These are phyloP conservation scores for Spatholobus suberectus DNA, from an alignment of 306 rosid species.

Conservation along the genomic window DNA sequence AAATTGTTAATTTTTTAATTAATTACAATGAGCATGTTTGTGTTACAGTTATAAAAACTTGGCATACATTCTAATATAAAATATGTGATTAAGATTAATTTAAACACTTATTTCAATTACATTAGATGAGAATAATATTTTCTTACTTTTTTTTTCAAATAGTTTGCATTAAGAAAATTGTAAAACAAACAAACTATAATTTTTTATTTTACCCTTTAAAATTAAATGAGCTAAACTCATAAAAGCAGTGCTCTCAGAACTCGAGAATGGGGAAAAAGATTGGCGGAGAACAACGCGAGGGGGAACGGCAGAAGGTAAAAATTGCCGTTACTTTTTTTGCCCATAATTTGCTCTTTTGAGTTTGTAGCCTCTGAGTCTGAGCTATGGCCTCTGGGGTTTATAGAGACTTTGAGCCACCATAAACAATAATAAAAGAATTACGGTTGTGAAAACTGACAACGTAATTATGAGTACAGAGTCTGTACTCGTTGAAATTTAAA, in stretches of 20 bases:
- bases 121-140: too few relatives aligned
- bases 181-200: too few relatives aligned
- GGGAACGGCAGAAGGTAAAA: background rate
- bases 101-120: too few relatives aligned
- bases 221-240: background rate
- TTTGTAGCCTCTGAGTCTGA: too few relatives aligned
- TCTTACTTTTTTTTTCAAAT: background rate
- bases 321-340: background rate
- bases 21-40: too few relatives aligned
- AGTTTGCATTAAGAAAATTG: background rate
- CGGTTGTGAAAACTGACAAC: slow-evolving; percentile 2
- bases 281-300: background rate
- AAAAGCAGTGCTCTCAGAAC: background rate
- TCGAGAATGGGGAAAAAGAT: background rate
- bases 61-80: too few relatives aligned
- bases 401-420: background rate
- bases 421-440: background rate
- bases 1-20: too few relatives aligned
- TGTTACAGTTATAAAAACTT: too few relatives aligned
- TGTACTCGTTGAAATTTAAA: background rate
- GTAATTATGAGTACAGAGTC: slow-evolving; percentile 12
- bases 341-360: background rate
- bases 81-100: too few relatives aligned
- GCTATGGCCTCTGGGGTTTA: background rate
- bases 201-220: background rate